Evolutionary conservation across 352 stramenopile species (phyloP).

Genomic region (Peronospora destructor): DNA sequence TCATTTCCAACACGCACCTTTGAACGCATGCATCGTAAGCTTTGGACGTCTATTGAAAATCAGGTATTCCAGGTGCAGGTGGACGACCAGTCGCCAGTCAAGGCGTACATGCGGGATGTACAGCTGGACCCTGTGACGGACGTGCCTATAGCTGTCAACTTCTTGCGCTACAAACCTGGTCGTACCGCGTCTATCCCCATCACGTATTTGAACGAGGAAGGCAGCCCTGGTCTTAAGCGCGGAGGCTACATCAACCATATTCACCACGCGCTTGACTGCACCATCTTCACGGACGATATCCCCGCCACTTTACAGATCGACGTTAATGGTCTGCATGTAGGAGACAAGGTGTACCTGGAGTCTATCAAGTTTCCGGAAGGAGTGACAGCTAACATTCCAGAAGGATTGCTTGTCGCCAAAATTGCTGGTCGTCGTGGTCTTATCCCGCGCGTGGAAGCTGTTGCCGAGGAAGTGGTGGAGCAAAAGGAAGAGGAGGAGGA

Average conservation of each 20-base stretch:
- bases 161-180: slow-evolving; percentile 87
- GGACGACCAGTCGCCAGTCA: slow-evolving; percentile 49
- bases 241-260: slow-evolving; percentile 92
- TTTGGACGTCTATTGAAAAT: slow-evolving; percentile 84
- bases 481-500: slow-evolving; percentile 56
- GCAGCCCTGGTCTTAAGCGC: slow-evolving; percentile 90
- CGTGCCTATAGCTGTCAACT: slow-evolving; percentile 84
- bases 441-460: slow-evolving; percentile 63
- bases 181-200: slow-evolving; percentile 89
- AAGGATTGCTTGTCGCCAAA: slow-evolving; percentile 73
- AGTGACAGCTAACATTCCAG: slow-evolving; percentile 54
- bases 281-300: slow-evolving; percentile 67
- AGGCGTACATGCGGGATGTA: slow-evolving; percentile 84
- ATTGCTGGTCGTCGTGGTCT: slow-evolving; percentile 81
- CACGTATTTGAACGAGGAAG: slow-evolving; percentile 90
- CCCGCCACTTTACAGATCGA: slow-evolving; percentile 73
- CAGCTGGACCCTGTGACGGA: slow-evolving; percentile 82
- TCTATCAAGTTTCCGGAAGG: slow-evolving; percentile 70
- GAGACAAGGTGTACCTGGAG: slow-evolving; percentile 75
- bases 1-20: slow-evolving; percentile 65
- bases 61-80: slow-evolving; percentile 83
- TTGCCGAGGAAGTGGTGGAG: slow-evolving; percentile 65
- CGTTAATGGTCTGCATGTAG: slow-evolving; percentile 83
- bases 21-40: slow-evolving; percentile 77
- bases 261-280: slow-evolving; percentile 77